These are phyloP conservation scores for Salvia miltiorrhiza DNA, from an alignment of 257 asterid genomes.

Conservation along the genomic window DNA sequence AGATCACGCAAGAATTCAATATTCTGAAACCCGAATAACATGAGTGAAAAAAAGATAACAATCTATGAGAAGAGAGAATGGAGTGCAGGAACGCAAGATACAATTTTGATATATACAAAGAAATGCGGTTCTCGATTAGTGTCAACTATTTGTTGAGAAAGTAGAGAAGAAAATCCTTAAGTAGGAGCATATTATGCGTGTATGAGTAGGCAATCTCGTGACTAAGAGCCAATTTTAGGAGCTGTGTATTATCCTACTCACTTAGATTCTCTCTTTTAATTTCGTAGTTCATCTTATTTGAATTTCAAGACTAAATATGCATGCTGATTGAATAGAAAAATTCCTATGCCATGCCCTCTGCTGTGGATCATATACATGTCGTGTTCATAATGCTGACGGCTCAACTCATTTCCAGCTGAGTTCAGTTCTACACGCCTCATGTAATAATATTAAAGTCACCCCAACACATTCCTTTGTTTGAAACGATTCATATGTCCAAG, in stretches of 20 bases:
- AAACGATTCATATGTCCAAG: not conserved
- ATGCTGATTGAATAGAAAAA: not conserved
- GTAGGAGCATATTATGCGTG: not conserved
- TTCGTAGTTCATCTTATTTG: not conserved
- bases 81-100: too few species aligned
- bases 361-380: not conserved
- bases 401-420: too few species aligned
- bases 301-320: not conserved
- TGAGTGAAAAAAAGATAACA: too few species aligned
- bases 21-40: not conserved
- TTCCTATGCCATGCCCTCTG: not conserved
- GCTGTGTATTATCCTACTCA: not conserved
- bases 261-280: not conserved
- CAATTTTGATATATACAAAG: too few species aligned
- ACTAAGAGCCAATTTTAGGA: too few species aligned
- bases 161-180: not conserved
- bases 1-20: not conserved
- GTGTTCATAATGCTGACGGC: too few species aligned
- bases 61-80: too few species aligned
- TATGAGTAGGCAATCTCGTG: not conserved
- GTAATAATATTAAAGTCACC: too few species aligned
- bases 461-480: too few species aligned
- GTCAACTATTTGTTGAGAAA: too few species aligned
- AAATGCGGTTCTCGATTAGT: too few species aligned
- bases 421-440: too few species aligned